Base-by-base conservation (phyloP, 768 basidiomycete species). In the Dacryopinax spathularia region DNA sequence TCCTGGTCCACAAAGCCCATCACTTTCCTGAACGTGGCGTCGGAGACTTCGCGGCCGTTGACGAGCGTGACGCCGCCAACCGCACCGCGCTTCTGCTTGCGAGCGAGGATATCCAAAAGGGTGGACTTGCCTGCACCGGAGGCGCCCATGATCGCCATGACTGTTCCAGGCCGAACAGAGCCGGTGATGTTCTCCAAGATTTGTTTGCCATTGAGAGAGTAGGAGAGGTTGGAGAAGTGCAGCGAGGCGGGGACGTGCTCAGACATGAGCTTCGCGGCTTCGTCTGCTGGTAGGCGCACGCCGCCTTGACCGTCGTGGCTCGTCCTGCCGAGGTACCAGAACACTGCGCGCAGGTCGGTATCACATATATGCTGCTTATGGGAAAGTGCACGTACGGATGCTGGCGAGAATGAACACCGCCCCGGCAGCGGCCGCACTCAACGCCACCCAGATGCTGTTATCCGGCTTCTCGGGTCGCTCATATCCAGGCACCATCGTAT, bases 1-100 rank as follows among this genome's bases (percentile, higher is more conserved):
- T 98, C 96, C 74, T 99, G 96, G 72, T 99, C 95, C 43, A 99
- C 96, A 68, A 89, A 99, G 33, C 96, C 96, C 67, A 88, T 84
- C 4, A 97, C 87, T 34, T 84, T 83, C 72, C 84, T 86, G 78
- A 91, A 96, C 71, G 88, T 83, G 27, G 78, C 75, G 72, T 90
- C 80, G 43, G 78, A 77, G 27, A 95, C 86, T 65, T 81, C 80
- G 2, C 90, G 80, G 0, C 95, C 94, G 70, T 98, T 98, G 61
- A 97, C 85, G 20, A 91, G 81, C 35, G 86, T 87, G 31, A 79
- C 80, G 1, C 94, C 94, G 34, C 74, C 72, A 6, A 94, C 88
- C 1, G 69, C 64, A 0, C 96, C 96, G 15, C 86, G 80, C 77
- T 98, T 98, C 66, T 81, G 76, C 74, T 92, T 94, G 61, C 90